Evolutionary conservation across 2,329 filamentous ascomycete species (phyloP).

Genomic region (Macrophomina pseudophaseolina): DNA sequence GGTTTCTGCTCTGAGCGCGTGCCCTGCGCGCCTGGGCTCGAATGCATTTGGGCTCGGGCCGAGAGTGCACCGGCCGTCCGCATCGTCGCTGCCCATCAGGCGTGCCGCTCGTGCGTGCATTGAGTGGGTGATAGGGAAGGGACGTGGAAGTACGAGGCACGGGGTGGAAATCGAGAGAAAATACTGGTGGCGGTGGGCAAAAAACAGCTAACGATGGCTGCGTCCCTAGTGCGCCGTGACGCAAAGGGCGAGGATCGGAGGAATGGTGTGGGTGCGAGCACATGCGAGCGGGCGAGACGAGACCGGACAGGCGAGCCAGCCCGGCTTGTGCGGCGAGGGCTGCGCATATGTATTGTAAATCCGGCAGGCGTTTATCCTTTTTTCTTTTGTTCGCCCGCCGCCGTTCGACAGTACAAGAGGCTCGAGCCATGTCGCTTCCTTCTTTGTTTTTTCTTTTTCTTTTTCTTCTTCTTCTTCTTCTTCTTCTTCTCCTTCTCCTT

Average conservation of each 20-base stretch:
- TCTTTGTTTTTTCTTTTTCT: no score
- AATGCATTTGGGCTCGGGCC: not conserved
- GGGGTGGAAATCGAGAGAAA: not conserved
- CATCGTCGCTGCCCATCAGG: not conserved
- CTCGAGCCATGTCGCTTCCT: not conserved
- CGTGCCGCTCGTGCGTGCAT: not conserved
- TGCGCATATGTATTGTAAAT: conserved; percentile 24
- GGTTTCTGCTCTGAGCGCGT: not conserved
- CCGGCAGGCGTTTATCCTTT: conserved; percentile 2
- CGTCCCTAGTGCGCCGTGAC: conserved; percentile 2
- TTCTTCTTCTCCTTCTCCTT: not conserved
- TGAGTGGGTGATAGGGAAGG: not conserved
- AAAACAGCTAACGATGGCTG: not conserved
- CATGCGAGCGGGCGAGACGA: not conserved
- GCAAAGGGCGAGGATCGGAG: conserved; percentile 18
- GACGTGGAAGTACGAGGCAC: not conserved
- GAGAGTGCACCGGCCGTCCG: not conserved
- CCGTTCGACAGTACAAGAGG: not conserved
- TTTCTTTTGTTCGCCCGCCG: not conserved
- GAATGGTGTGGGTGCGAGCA: not conserved
- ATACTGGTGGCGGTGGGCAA: not conserved
- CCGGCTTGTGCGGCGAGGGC: conserved; percentile 7
- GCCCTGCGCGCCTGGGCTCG: not conserved
- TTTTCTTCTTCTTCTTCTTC: no score
- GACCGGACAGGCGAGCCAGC: not conserved